Conservation (phyloP, 352 stramenopile species). For the Hyaloperonospora brassicae region DNA sequence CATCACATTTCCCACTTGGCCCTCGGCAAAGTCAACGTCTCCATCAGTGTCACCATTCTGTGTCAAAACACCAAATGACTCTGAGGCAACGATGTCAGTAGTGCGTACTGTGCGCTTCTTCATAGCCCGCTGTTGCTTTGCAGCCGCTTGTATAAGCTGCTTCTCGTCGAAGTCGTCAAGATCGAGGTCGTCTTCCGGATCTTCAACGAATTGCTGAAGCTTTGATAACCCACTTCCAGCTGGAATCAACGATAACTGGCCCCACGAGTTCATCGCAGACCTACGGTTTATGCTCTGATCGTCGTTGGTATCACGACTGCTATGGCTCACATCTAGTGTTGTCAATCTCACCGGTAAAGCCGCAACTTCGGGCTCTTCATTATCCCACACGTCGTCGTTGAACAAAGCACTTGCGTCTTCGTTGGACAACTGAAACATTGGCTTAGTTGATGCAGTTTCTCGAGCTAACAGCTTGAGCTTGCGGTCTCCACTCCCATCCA, state of each 20-base stretch:
- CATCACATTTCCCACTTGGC: conserved; percentile 14
- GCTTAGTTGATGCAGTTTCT: conserved; percentile 12
- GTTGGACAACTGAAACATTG: conserved; percentile 60
- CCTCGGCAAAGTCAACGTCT: conserved; percentile 21
- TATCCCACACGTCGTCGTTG: conserved; percentile 64
- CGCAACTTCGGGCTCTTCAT: conserved; percentile 26
- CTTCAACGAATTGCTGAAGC: conserved; percentile 66
- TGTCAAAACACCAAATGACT: conserved; percentile 22
- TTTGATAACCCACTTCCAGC: conserved; percentile 59
- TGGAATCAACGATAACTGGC: conserved; percentile 47
- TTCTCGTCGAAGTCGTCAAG: conserved; percentile 75
- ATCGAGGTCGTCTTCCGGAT: conserved; percentile 47
- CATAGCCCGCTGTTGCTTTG: conserved; percentile 27
- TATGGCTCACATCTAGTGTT: conserved; percentile 1
- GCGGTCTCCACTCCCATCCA: conserved; percentile 1
- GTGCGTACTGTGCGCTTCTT: conserved; percentile 7
- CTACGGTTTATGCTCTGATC: conserved; percentile 7
- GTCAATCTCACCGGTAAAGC: conserved; percentile 3
- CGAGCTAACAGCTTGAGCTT: conserved; percentile 4
- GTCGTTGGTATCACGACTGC: conserved; percentile 4
- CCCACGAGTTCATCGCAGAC: conserved; percentile 38
- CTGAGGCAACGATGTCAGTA: conserved; percentile 14
- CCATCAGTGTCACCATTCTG: conserved; percentile 21
- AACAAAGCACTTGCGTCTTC: conserved; percentile 70
- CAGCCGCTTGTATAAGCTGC: conserved; percentile 38